Conservation (phyloP, 106 monocot species). For the Dendrobium officinale region DNA sequence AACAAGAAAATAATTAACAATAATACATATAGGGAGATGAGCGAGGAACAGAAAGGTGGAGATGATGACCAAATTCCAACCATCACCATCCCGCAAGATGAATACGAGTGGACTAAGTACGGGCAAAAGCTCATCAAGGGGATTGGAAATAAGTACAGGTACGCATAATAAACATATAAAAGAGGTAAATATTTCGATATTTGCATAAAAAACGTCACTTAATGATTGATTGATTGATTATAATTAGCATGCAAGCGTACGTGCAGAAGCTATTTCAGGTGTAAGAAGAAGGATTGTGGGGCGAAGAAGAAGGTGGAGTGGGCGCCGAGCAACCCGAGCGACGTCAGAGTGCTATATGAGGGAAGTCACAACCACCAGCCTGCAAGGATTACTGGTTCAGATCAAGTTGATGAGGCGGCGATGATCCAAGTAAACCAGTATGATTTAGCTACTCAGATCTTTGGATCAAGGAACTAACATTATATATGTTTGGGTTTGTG, state of each 20-base stretch:
- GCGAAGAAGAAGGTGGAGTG: constrained; percentile 58
- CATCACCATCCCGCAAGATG: constrained; percentile 32
- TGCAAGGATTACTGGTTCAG: neutral
- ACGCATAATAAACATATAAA: neutral
- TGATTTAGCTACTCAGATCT: constrained; percentile 17
- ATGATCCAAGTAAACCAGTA: constrained; percentile 9
- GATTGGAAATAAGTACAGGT: constrained; percentile 30
- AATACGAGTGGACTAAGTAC: constrained; percentile 55
- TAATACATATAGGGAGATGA: no score
- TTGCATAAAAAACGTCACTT: neutral
- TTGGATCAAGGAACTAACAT: constrained; percentile 4
- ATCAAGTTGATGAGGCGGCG: neutral
- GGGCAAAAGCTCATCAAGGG: constrained; percentile 44
- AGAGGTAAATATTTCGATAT: no score
- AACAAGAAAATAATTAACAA: no score
- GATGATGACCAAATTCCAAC: no score
- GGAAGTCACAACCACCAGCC: constrained; percentile 31
- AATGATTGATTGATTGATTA: neutral
- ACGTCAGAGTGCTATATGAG: constrained; percentile 28
- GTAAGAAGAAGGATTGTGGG: constrained; percentile 25
- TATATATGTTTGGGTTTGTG: no score
- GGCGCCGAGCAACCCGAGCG: constrained; percentile 21
- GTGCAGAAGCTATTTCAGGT: constrained; percentile 49
- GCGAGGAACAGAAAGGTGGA: no score
- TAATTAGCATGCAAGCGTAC: neutral